Conservation (phyloP, 495 filamentous ascomycete genomes). For the Neurospora hispaniola region DNA sequence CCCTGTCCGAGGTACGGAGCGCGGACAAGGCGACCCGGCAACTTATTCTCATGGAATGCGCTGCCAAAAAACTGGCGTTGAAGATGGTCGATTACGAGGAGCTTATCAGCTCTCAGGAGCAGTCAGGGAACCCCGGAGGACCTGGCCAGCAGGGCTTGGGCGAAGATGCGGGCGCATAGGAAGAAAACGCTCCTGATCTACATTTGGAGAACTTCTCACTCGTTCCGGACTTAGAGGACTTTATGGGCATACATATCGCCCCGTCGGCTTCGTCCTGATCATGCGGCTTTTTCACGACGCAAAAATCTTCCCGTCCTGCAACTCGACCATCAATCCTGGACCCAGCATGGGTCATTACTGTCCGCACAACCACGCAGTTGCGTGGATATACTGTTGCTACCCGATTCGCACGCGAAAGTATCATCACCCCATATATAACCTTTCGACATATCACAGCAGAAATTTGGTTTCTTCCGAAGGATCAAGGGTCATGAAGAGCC, state of each 20-base stretch:
- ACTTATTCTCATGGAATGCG: constrained; percentile 32
- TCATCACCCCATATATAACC: background rate
- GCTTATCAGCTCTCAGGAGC: constrained; percentile 8
- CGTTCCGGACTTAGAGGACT: background rate
- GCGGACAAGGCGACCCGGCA: constrained; percentile 30
- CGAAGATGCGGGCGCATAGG: constrained; percentile 18
- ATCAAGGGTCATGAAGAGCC: background rate
- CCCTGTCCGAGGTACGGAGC: constrained; percentile 29
- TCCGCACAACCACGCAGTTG: background rate
- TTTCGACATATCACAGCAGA: background rate
- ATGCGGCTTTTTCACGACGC: background rate
- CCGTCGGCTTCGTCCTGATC: background rate
- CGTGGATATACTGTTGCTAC: background rate
- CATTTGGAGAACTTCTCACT: background rate
- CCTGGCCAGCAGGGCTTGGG: constrained; percentile 19
- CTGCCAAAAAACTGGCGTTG: constrained; percentile 33
- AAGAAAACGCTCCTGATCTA: background rate
- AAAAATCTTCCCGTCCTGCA: background rate
- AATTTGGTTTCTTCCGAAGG: background rate
- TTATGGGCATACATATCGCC: background rate
- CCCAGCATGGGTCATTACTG: background rate
- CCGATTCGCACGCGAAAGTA: background rate
- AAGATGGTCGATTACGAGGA: constrained; percentile 35
- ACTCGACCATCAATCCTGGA: background rate
- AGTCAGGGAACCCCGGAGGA: background rate